Conservation (phyloP, 2,329 filamentous ascomycete species). For the Pyrenophora teres region DNA sequence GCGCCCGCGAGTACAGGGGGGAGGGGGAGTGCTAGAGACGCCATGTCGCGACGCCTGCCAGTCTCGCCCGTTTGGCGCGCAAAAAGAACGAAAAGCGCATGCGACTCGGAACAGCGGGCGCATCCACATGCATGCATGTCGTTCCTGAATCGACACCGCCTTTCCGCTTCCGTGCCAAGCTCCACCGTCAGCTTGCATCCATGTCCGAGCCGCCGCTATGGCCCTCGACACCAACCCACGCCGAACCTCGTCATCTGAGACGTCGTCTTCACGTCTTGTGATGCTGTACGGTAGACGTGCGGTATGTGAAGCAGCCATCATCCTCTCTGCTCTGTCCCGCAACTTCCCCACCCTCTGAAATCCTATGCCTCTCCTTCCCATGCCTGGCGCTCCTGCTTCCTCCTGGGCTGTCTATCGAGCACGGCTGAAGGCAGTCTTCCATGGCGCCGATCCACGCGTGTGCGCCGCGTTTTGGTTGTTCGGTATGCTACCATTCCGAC, state of each 20-base stretch:
- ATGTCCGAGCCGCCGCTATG: not conserved
- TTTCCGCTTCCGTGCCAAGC: conserved; percentile 10
- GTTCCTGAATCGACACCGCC: conserved; percentile 16
- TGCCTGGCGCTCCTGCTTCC: conserved; percentile 63
- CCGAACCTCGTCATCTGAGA: conserved; percentile 2
- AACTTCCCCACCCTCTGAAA: not conserved
- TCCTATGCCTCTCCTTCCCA: conserved; percentile 53
- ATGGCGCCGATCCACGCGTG: conserved; percentile 71
- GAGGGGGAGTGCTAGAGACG: too few species aligned
- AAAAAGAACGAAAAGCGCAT: conserved; percentile 7
- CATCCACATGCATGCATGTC: conserved; percentile 7
- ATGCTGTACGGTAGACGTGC: not conserved
- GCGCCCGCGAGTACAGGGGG: too few species aligned
- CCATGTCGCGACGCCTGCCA: too few species aligned
- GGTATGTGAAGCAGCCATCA: conserved; percentile 7
- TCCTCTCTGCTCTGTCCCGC: too few species aligned
- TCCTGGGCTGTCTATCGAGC: conserved; percentile 77
- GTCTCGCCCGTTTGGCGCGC: conserved; percentile 2
- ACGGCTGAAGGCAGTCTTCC: conserved; percentile 66
- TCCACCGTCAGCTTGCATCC: conserved; percentile 9
- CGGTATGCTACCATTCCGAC: conserved; percentile 57
- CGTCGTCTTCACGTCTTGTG: not conserved
- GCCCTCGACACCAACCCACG: not conserved
- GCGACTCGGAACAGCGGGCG: conserved; percentile 11
- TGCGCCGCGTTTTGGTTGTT: conserved; percentile 90